A percentile compares a stretch with the other conserved stretches of the same genome.
phyloP scores from a whole-genome alignment of 257 asterid genomes.

The Voacanga thouarsii region DNA sequence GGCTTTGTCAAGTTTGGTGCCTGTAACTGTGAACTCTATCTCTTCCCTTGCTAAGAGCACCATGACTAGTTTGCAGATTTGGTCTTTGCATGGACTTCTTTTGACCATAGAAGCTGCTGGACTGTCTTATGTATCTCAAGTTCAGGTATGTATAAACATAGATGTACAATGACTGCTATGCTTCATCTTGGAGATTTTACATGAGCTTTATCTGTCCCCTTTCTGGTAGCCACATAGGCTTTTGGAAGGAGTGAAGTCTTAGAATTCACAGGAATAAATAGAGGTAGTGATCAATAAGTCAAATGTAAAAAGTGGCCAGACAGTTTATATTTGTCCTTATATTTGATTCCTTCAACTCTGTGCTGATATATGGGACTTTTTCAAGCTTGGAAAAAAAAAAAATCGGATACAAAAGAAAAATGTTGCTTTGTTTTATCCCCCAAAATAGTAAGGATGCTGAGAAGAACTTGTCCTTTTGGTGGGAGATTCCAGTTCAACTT shows the following conservation, averaged over 20 bases:
- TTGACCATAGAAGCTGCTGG: conserved; percentile 99
- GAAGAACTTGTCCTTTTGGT: not conserved
- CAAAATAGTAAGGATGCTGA: not conserved
- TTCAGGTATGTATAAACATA: conserved; percentile 65
- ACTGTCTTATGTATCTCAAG: conserved; percentile 87
- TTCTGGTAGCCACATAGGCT: not conserved
- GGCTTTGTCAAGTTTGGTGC: conserved; percentile 97
- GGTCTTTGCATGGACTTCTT: conserved; percentile 99
- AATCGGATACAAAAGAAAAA: too few species aligned
- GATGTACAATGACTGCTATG: not conserved
- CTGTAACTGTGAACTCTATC: conserved; percentile 78
- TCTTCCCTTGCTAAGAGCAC: conserved; percentile 82
- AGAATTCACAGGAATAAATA: not conserved
- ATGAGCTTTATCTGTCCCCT: not conserved
- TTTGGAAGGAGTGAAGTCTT: not conserved
- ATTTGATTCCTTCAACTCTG: not conserved
- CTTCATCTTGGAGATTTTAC: too few species aligned
- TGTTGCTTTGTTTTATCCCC: not conserved
- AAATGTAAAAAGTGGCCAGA: not conserved
- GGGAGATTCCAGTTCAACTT: not conserved
- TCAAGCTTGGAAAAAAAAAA: not conserved
- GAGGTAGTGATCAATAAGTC: not conserved
- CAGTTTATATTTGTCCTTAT: not conserved
- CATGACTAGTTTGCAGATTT: conserved; percentile 67
- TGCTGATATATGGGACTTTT: not conserved